Evolutionary conservation across 768 basidiomycete genomes (phyloP).

Genomic region (Trichaptum fuscoviolaceum): DNA sequence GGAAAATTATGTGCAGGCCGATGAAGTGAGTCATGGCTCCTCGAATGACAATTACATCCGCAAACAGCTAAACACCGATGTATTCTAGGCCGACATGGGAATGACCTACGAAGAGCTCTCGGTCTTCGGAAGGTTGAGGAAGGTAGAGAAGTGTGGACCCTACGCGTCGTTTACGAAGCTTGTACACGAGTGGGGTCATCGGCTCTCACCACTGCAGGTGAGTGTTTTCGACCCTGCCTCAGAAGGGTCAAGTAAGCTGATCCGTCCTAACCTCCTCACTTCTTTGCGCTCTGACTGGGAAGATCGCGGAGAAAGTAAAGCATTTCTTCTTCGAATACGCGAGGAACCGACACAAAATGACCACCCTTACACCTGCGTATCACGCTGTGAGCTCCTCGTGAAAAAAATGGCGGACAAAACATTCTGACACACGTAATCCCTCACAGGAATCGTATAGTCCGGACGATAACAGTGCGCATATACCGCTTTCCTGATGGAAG

Average conservation of each 20-base stretch:
- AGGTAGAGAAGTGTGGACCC: slow-evolving; percentile 96
- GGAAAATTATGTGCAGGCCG: slow-evolving; percentile 89
- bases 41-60: slow-evolving; percentile 9
- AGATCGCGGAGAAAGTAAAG: slow-evolving; percentile 98
- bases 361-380: slow-evolving; percentile 88
- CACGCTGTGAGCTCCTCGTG: slow-evolving; percentile 64
- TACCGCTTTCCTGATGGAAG: neutral
- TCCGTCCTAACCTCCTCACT: neutral
- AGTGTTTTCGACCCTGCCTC: slow-evolving; percentile 11
- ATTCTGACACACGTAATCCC: neutral
- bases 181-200: slow-evolving; percentile 86
- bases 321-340: slow-evolving; percentile 96
- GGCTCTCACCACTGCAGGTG: slow-evolving; percentile 80
- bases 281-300: slow-evolving; percentile 5
- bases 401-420: neutral
- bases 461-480: slow-evolving; percentile 81
- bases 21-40: slow-evolving; percentile 57
- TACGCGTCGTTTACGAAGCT: slow-evolving; percentile 98
- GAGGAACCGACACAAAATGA: slow-evolving; percentile 98
- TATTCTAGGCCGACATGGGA: slow-evolving; percentile 85
- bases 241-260: neutral
- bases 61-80: slow-evolving; percentile 2
- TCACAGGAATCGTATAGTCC: slow-evolving; percentile 90
- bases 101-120: slow-evolving; percentile 99
- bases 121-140: slow-evolving; percentile 87